These are phyloP conservation scores for Yamadazyma diospyri DNA, from an alignment of 1,139 yeast genomes.

Conservation along the genomic window DNA sequence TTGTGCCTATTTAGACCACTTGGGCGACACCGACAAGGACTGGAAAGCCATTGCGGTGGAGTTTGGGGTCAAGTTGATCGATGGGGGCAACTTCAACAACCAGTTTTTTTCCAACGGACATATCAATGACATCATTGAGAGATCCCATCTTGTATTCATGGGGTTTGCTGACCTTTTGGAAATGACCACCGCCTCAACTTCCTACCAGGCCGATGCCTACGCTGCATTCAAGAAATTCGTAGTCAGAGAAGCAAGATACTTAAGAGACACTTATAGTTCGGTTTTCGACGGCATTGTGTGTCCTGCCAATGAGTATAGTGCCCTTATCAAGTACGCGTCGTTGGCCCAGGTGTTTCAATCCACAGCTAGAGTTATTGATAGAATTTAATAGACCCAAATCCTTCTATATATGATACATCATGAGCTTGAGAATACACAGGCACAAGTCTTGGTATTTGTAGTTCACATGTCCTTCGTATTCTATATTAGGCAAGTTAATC, in stretches of 20 bases:
- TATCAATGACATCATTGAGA: constrained; percentile 18
- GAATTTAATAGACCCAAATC: constrained; percentile 10
- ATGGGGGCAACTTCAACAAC: constrained; percentile 13
- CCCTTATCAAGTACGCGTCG: constrained; percentile 18
- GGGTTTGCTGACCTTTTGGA: constrained; percentile 21
- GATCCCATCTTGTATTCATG: constrained; percentile 19
- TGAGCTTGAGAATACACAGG: constrained; percentile 11
- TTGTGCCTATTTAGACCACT: constrained; percentile 23
- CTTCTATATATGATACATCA: constrained; percentile 11
- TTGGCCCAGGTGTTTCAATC: constrained; percentile 22
- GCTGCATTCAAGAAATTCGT: constrained; percentile 18
- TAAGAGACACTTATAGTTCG: constrained; percentile 16
- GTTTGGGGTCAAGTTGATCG: constrained; percentile 15
- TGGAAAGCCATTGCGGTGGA: constrained; percentile 20
- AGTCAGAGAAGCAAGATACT: constrained; percentile 21
- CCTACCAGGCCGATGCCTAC: constrained; percentile 18
- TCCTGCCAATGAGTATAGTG: constrained; percentile 11
- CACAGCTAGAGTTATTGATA: constrained; percentile 16
- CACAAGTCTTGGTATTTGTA: constrained; percentile 12
- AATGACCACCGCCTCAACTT: constrained; percentile 15
- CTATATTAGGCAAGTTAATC: constrained; percentile 11
- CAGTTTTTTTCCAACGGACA: constrained; percentile 18
- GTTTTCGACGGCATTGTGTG: constrained; percentile 8
- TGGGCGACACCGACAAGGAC: constrained; percentile 12
- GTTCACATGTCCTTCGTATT: constrained; percentile 6